phyloP scores from a whole-genome alignment of 2,329 filamentous ascomycete genomes.

The Sporothrix variecibatus region DNA sequence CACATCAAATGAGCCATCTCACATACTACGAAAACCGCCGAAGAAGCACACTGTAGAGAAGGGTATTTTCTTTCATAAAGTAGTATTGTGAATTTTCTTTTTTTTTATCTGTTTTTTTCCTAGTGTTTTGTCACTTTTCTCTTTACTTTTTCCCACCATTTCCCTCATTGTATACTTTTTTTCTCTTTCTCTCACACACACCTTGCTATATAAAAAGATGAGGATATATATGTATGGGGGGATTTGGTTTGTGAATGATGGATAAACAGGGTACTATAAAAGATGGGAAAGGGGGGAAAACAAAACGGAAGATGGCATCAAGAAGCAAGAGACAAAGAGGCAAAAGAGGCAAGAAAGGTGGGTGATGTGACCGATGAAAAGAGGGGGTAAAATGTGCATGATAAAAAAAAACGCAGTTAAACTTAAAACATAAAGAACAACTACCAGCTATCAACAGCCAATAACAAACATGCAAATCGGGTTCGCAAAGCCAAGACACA shows the following conservation, averaged over 20 bases:
- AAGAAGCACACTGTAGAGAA: background rate
- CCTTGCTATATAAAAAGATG: constrained; percentile 1
- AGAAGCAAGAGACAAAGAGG: background rate
- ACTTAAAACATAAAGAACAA: background rate
- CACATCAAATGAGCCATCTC: too few relatives aligned
- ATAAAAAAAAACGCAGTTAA: background rate
- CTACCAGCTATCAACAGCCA: background rate
- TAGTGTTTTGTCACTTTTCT: constrained; percentile 3
- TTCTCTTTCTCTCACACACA: background rate
- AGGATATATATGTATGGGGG: constrained; percentile 9
- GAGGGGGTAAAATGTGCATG: background rate
- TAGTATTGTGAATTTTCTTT: constrained; percentile 2
- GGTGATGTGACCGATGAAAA: background rate
- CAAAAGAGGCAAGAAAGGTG: background rate
- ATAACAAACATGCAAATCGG: background rate
- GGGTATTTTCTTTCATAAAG: background rate
- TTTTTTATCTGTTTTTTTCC: constrained; percentile 9
- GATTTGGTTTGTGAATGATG: background rate
- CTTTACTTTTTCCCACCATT: background rate
- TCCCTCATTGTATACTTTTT: background rate
- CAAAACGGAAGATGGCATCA: background rate
- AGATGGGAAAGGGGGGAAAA: background rate
- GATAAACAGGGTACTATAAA: background rate
- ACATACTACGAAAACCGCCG: too few relatives aligned
- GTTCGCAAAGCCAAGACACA: constrained; percentile 1